phyloP scores from a whole-genome alignment of 306 rosid genomes.

The Rosa persica region DNA sequence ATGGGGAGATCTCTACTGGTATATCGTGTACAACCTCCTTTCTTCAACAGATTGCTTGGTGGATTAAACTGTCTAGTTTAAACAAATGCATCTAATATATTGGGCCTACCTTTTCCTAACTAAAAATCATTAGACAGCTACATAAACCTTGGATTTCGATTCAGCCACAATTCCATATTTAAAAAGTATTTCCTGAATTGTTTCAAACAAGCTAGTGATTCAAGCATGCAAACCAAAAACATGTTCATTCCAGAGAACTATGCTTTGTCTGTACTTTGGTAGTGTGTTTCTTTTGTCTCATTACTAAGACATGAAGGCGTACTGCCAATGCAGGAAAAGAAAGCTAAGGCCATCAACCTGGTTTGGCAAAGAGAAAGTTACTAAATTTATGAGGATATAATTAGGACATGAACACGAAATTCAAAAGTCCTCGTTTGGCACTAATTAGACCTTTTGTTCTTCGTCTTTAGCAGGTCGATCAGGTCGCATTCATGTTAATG shows the following conservation, averaged over 20 bases:
- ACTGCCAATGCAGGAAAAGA: background rate
- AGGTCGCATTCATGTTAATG: no score
- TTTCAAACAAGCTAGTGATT: slow-evolving; percentile 20
- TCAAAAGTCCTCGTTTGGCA: no score
- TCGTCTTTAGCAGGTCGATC: no score
- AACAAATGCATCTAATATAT: slow-evolving; percentile 18
- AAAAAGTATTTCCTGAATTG: slow-evolving; percentile 11
- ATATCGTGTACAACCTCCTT: background rate
- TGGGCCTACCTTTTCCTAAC: slow-evolving; percentile 20
- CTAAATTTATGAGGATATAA: no score
- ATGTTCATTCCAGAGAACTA: background rate
- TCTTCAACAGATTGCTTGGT: slow-evolving; percentile 12
- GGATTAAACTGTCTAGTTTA: slow-evolving; percentile 16
- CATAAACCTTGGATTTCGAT: slow-evolving; percentile 16
- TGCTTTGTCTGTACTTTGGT: background rate
- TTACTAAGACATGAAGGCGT: background rate
- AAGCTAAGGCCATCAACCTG: no score
- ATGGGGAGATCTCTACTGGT: slow-evolving; percentile 1
- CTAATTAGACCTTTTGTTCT: no score
- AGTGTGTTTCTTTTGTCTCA: background rate
- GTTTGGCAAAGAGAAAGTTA: no score
- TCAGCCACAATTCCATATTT: slow-evolving; percentile 21
- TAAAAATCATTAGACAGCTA: background rate
- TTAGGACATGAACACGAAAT: no score
- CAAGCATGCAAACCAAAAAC: slow-evolving; percentile 23